These are phyloP conservation scores for Rhodotorula graminis DNA, from an alignment of 768 basidiomycete species.

Conservation along the genomic window DNA sequence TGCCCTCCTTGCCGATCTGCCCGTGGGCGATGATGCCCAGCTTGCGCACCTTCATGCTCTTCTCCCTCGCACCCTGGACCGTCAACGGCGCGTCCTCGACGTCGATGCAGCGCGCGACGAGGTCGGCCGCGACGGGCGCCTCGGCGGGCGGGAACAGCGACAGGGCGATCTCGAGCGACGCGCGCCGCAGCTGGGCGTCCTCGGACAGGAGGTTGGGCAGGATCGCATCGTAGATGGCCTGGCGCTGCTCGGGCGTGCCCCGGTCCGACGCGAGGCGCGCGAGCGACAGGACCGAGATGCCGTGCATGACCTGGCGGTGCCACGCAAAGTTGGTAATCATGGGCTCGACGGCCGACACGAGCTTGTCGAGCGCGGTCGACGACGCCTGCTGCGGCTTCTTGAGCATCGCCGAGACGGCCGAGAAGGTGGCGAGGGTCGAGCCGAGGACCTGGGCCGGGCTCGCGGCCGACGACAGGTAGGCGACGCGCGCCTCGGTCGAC, in stretches of 20 bases:
- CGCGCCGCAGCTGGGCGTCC: slow-evolving; percentile 61
- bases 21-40: slow-evolving; percentile 53
- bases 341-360: slow-evolving; percentile 19
- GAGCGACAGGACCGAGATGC: slow-evolving; percentile 27
- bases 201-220: slow-evolving; percentile 64
- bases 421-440: slow-evolving; percentile 23
- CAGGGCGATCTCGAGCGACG: slow-evolving; percentile 53
- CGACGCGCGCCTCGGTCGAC: slow-evolving; percentile 24
- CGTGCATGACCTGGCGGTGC: slow-evolving; percentile 38
- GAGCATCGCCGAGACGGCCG: slow-evolving; percentile 2
- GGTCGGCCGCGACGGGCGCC: slow-evolving; percentile 51
- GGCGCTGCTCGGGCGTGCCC: slow-evolving; percentile 10
- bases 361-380: not conserved
- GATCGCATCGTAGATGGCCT: slow-evolving; percentile 55
- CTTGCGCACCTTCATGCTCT: slow-evolving; percentile 69
- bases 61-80: slow-evolving; percentile 74
- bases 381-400: not conserved
- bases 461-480: slow-evolving; percentile 24
- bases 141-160: slow-evolving; percentile 57
- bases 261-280: slow-evolving; percentile 20
- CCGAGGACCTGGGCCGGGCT: slow-evolving; percentile 35
- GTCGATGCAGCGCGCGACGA: slow-evolving; percentile 56
- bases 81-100: slow-evolving; percentile 78
- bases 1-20: slow-evolving; percentile 51
- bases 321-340: slow-evolving; percentile 38